A percentile compares a stretch with the other conserved stretches of the same genome.
Evolutionary conservation across 108 stramenopile species (phyloP).

Genomic region (Cyclotella kingstonii): DNA sequence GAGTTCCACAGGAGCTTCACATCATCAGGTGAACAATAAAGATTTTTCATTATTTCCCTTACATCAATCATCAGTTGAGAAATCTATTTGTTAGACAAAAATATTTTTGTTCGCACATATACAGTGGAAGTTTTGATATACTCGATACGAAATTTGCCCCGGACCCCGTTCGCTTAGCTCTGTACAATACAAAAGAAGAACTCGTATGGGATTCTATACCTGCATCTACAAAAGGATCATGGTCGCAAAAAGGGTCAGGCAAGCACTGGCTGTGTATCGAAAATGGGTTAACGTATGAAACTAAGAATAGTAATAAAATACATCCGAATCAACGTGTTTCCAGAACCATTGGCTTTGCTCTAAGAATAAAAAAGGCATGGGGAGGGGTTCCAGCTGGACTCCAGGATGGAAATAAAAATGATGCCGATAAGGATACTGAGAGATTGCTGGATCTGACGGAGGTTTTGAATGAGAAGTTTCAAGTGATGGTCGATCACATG

Average conservation of each 20-base stretch:
- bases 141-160: constrained; percentile 32
- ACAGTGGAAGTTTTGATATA: constrained; percentile 36
- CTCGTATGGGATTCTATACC: constrained; percentile 29
- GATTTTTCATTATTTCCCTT: background rate
- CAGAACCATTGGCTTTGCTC: constrained; percentile 42
- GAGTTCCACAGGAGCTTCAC: constrained; percentile 28
- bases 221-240: constrained; percentile 21
- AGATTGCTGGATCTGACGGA: constrained; percentile 31
- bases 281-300: constrained; percentile 33
- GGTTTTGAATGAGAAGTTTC: constrained; percentile 32
- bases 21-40: constrained; percentile 16
- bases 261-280: constrained; percentile 40
- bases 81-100: background rate
- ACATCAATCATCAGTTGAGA: background rate
- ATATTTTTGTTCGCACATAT: background rate
- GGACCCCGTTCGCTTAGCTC: constrained; percentile 38
- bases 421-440: constrained; percentile 17
- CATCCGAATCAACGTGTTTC: constrained; percentile 11
- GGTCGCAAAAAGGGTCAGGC: constrained; percentile 17
- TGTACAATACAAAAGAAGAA: constrained; percentile 28
- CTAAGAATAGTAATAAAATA: background rate
- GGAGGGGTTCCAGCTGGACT: background rate
- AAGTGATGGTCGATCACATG: constrained; percentile 38
- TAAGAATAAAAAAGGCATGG: constrained; percentile 22
- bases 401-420: background rate